These are phyloP conservation scores for Talaromyces rugulosus DNA, from an alignment of 2,329 filamentous ascomycete genomes.

Conservation along the genomic window DNA sequence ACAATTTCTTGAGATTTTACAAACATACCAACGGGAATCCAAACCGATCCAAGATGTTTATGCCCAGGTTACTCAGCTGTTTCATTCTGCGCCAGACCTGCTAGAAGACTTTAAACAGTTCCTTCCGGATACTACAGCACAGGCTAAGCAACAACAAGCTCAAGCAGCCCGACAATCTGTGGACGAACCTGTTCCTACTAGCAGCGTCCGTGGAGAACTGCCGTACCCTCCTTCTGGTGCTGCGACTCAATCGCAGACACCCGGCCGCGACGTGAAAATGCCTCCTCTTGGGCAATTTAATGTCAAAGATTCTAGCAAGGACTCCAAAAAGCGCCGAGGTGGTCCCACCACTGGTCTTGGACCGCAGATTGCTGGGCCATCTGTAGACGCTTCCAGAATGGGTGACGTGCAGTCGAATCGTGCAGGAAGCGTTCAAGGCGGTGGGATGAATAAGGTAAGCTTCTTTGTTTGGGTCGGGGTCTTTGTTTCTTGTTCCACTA, in stretches of 20 bases:
- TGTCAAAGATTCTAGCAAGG: constrained; percentile 75
- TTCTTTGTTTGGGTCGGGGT: neutral
- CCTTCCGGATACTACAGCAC: constrained; percentile 79
- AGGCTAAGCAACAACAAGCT: constrained; percentile 61
- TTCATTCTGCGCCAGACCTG: constrained; percentile 88
- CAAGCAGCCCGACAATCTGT: constrained; percentile 55
- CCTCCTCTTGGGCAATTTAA: constrained; percentile 95
- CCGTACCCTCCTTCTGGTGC: constrained; percentile 34
- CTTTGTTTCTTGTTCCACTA: constrained; percentile 11
- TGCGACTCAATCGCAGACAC: constrained; percentile 47
- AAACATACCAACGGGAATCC: constrained; percentile 96
- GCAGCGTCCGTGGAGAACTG: constrained; percentile 55
- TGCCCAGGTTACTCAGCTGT: constrained; percentile 89
- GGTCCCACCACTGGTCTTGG: constrained; percentile 42
- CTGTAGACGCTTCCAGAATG: constrained; percentile 28
- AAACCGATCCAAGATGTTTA: constrained; percentile 99
- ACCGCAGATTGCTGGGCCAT: constrained; percentile 30
- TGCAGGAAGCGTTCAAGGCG: constrained; percentile 33
- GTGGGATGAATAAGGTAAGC: constrained; percentile 51
- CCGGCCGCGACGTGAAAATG: constrained; percentile 61
- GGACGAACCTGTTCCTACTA: constrained; percentile 67
- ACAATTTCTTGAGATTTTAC: constrained; percentile 94
- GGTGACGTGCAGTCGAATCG: constrained; percentile 31
- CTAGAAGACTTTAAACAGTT: constrained; percentile 99
- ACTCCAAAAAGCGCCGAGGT: constrained; percentile 81